phyloP scores from a whole-genome alignment of 2,329 filamentous ascomycete species.

The Helotiales sp. region DNA sequence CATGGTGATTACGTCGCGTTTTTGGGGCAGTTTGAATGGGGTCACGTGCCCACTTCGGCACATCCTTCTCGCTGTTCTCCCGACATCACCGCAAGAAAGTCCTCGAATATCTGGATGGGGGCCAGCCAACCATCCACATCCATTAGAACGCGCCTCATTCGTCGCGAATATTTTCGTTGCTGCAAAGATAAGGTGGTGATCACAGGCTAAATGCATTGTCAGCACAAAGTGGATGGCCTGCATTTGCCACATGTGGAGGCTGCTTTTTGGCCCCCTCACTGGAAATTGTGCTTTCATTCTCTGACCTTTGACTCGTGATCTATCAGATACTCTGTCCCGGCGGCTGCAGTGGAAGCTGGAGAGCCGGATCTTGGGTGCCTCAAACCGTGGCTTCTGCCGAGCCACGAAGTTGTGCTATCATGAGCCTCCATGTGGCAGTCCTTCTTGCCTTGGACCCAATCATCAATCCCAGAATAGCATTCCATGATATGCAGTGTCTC shows the following conservation, averaged over 20 bases:
- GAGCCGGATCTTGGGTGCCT: neutral
- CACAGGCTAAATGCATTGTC: neutral
- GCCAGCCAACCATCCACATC: neutral
- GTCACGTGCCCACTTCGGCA: neutral
- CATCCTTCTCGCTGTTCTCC: too few species aligned
- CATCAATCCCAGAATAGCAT: neutral
- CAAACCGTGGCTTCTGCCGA: neutral
- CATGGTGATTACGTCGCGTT: too few species aligned
- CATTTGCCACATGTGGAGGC: neutral
- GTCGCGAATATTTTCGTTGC: neutral
- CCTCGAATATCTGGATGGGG: neutral
- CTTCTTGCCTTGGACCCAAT: conserved; percentile 6
- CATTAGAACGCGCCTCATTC: neutral
- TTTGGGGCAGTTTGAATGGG: too few species aligned
- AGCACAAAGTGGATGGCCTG: neutral
- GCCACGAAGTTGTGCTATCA: neutral
- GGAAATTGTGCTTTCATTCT: neutral
- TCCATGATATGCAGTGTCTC: neutral
- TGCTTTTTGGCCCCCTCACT: neutral
- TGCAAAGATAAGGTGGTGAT: neutral
- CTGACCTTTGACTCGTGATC: neutral
- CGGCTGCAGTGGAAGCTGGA: neutral
- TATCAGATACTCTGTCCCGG: neutral
- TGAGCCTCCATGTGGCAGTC: neutral
- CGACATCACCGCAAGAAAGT: neutral